Percentiles rank a stretch among this genome's conserved stretches.
These are phyloP conservation scores for Oryza longistaminata DNA, from an alignment of 176 grass and related monocot species.

Conservation along the genomic window DNA sequence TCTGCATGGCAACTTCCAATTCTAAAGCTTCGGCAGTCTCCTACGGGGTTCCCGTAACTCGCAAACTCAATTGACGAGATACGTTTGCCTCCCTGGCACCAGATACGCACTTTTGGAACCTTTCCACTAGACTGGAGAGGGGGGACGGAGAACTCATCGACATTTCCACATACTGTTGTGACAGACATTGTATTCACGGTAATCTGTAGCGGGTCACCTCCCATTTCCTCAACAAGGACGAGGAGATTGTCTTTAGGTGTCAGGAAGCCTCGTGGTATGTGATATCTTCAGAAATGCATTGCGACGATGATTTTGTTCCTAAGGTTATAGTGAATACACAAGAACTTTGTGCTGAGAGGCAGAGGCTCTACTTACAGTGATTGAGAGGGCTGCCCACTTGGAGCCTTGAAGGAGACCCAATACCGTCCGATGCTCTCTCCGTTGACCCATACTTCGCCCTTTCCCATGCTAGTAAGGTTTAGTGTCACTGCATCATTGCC, in stretches of 20 bases:
- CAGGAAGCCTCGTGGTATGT: constrained; percentile 76
- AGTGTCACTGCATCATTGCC: constrained; percentile 64
- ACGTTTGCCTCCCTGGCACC: constrained; percentile 48
- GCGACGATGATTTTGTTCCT: neutral
- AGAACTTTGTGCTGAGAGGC: neutral
- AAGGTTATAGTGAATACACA: neutral
- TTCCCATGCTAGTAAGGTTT: constrained; percentile 85
- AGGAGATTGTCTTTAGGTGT: constrained; percentile 55
- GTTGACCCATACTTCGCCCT: constrained; percentile 86
- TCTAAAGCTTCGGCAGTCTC: constrained; percentile 30
- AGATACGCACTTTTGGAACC: constrained; percentile 28
- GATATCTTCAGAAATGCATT: constrained; percentile 58
- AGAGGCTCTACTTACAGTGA: constrained; percentile 45
- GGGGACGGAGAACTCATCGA: constrained; percentile 24
- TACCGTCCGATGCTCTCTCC: constrained; percentile 91
- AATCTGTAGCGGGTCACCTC: constrained; percentile 65
- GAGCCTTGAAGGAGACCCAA: constrained; percentile 70
- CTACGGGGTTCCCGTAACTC: constrained; percentile 53
- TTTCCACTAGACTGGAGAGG: constrained; percentile 31
- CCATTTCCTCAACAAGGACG: constrained; percentile 81
- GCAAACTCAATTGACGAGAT: constrained; percentile 56
- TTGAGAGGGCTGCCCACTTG: constrained; percentile 69
- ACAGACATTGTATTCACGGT: constrained; percentile 67
- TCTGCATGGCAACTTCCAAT: constrained; percentile 53
- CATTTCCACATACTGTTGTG: constrained; percentile 37